phyloP scores from a whole-genome alignment of 1,284 basidiomycete species.

The Trichosporon coremiiforme region DNA sequence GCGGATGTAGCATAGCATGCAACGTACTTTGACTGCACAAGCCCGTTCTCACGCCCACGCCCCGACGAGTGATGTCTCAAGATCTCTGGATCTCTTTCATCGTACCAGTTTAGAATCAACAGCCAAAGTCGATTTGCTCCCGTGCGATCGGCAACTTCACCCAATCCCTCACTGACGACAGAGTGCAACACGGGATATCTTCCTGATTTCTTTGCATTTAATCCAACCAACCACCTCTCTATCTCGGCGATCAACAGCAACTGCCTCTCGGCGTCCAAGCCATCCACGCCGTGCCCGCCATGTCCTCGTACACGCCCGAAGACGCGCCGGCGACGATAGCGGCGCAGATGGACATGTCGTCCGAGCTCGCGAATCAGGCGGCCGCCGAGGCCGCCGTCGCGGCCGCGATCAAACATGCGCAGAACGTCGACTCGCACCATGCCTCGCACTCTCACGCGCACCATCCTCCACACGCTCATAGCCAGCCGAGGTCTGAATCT shows the following conservation, averaged over 20 bases:
- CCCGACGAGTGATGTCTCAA: too few relatives aligned
- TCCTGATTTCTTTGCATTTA: constrained; percentile 1
- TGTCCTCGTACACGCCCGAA: constrained; percentile 30
- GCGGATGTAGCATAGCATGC: constrained; percentile 9
- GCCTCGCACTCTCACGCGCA: background rate
- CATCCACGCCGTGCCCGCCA: background rate
- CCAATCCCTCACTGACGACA: background rate
- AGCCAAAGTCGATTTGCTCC: constrained; percentile 7
- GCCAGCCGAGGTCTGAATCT: background rate
- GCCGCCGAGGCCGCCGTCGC: constrained; percentile 45
- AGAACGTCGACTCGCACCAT: background rate
- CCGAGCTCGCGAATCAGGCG: constrained; percentile 45
- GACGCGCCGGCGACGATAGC: constrained; percentile 26
- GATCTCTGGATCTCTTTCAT: too few relatives aligned
- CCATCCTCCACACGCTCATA: background rate
- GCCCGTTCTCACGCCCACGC: too few relatives aligned
- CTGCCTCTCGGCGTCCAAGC: constrained; percentile 33
- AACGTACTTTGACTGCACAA: background rate
- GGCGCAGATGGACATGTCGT: constrained; percentile 40
- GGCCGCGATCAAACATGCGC: constrained; percentile 28
- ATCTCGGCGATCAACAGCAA: constrained; percentile 20
- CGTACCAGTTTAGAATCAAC: background rate
- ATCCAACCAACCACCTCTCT: constrained; percentile 11
- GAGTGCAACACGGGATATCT: background rate
- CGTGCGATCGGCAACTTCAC: background rate